These are phyloP conservation scores for Blepharisma stoltei DNA, from an alignment of 73 alveolate genomes.

Conservation along the genomic window DNA sequence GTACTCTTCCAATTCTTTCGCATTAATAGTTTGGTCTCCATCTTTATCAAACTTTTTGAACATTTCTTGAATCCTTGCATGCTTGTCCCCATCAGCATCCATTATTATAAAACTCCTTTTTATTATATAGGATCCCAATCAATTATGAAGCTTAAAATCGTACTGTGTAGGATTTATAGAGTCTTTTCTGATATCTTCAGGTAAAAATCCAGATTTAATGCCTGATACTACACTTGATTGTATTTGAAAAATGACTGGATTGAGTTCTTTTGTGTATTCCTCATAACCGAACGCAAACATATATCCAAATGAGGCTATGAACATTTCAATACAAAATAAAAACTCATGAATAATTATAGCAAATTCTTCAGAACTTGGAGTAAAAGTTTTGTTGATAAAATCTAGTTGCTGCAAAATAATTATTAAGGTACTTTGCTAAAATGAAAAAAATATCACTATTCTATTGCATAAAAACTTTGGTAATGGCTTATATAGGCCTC, in stretches of 20 bases:
- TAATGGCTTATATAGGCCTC: constrained; percentile 55
- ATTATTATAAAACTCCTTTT: neutral
- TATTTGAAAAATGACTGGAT: neutral
- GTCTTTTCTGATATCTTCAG: constrained; percentile 47
- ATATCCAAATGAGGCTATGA: constrained; percentile 45
- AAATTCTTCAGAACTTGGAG: neutral
- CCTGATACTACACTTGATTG: neutral
- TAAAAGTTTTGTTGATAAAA: constrained; percentile 13
- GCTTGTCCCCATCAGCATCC: constrained; percentile 9
- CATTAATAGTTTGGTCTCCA: neutral
- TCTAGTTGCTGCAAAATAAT: constrained; percentile 23
- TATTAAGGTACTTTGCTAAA: constrained; percentile 45
- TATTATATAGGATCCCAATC: neutral
- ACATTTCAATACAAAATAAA: constrained; percentile 54
- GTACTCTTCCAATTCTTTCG: neutral
- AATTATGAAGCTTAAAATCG: neutral
- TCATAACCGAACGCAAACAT: constrained; percentile 49
- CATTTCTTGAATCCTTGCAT: neutral
- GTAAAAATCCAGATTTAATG: constrained; percentile 31
- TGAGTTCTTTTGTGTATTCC: constrained; percentile 31
- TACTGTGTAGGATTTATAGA: constrained; percentile 29
- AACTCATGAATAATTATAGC: constrained; percentile 29
- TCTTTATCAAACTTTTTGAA: neutral
- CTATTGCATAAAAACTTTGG: constrained; percentile 62
- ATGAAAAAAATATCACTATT: constrained; percentile 53